Evolutionary conservation across 2,329 filamentous ascomycete species (phyloP), one percentile per base, ranked within the genome.

Genomic region (Simplicillium sp.): DNA sequence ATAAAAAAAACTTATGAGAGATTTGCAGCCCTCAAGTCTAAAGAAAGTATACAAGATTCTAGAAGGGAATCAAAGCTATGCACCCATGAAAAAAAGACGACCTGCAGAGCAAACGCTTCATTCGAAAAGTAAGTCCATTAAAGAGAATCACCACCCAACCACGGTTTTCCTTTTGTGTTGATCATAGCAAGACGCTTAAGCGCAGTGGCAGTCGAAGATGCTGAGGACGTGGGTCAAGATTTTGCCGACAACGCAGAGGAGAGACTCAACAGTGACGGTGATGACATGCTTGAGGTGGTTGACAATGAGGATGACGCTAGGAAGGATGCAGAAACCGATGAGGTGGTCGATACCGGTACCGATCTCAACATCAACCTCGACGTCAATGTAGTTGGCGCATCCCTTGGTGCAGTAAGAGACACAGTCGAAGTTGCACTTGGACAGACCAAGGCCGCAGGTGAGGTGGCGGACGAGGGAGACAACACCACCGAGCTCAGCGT

Each of bases 381-480:
- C 50, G 41, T 63, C 58, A 33, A 63, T 50, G 54, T 56, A 56
- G 58, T 64, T 64, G 48, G 53, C 51, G 53, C 60, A 64, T 48
- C 60, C 60, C 51, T 58, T 53, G 50, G 54, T 48, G 51, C 55
- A 59, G 51, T 58, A 60, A 18, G 58, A 59, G 39, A 64, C 59
- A 47, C 60, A 64, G 55, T 64, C 60, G 41, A 54, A 55, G 46
- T 54, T 49, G 53, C 60, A 63, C 34, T 49, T 47, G 31, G 52
- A 51, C 31, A 59, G 41, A 29, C 59, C 59, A 29, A 61, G 46
- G 34, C 47, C 43, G 54, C 59, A 62, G 34, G 52, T 47, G 12
- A 54, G 34, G 33, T 41, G 36, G 40, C 51, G 45, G 33, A 39
- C 13, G 13, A 17, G 9, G 16, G 33, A n/a, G 32, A 34, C 15